Conservation (phyloP, 2,329 filamentous ascomycete species). For the Trichoderma endophyticum region DNA sequence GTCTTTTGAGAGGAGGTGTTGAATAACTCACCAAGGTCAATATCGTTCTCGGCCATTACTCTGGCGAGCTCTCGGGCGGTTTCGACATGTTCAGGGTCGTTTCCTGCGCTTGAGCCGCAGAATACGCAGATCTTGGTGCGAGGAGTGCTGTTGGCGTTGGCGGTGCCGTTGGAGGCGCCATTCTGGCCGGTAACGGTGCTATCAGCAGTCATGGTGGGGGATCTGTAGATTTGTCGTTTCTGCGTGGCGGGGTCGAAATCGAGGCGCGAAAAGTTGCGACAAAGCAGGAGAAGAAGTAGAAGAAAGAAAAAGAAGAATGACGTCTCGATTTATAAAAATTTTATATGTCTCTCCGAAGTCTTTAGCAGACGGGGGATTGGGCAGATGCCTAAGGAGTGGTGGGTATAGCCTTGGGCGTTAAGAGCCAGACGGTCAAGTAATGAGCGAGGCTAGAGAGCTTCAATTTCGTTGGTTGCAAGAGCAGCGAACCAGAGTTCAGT, state of each 20-base stretch:
- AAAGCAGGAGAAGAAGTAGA: neutral
- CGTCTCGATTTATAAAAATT: neutral
- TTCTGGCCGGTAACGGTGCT: slow-evolving; percentile 26
- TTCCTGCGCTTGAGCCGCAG: slow-evolving; percentile 79
- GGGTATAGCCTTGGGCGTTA: neutral
- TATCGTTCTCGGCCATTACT: slow-evolving; percentile 71
- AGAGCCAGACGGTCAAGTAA: neutral
- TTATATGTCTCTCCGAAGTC: neutral
- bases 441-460: neutral
- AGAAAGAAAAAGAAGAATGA: neutral
- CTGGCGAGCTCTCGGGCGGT: slow-evolving; percentile 73
- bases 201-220: slow-evolving; percentile 30
- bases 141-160: slow-evolving; percentile 26
- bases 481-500: neutral
- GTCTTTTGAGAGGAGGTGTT: neutral
- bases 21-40: slow-evolving; percentile 60
- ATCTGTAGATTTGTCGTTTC: neutral
- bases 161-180: slow-evolving; percentile 18
- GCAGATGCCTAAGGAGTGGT: neutral
- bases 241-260: neutral
- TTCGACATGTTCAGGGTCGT: slow-evolving; percentile 69
- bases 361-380: neutral
- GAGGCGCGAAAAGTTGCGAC: neutral
- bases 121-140: slow-evolving; percentile 83
- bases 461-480: neutral